These are phyloP conservation scores for Niveomyces coronatus DNA, from an alignment of 2,329 filamentous ascomycete genomes.

Conservation along the genomic window DNA sequence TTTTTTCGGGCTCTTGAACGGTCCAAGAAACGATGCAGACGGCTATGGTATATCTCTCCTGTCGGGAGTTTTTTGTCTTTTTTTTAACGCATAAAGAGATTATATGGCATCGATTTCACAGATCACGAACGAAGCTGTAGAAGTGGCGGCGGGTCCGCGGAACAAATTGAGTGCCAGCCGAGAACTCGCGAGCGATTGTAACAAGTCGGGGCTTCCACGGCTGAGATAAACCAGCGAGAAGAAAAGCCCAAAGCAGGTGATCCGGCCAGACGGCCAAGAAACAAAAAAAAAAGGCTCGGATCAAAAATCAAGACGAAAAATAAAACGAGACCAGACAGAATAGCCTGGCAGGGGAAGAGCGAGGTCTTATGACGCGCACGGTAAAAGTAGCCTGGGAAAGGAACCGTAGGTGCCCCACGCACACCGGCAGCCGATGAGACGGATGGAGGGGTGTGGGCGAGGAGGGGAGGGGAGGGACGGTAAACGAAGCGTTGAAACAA, in stretches of 20 bases:
- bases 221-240: constrained; percentile 2
- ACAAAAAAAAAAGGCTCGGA: not conserved
- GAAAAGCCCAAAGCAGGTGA: not conserved
- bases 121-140: no score
- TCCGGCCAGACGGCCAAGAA: not conserved
- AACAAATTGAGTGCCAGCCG: not conserved
- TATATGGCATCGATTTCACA: no score
- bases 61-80: not conserved
- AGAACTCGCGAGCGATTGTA: not conserved
- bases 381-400: constrained; percentile 2
- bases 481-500: no score
- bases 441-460: no score
- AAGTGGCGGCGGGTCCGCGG: constrained; percentile 3
- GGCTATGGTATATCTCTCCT: not conserved
- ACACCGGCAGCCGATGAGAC: no score
- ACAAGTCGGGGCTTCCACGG: not conserved
- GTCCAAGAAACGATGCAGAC: not conserved
- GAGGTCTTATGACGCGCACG: constrained; percentile 8
- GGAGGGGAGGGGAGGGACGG: no score
- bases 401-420: no score
- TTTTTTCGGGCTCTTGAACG: not conserved
- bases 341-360: constrained; percentile 1
- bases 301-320: no score
- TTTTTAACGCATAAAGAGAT: not conserved
- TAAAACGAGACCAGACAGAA: no score